Percentiles rank a stretch among this genome's conserved stretches.
Evolutionary conservation across 352 stramenopile species (phyloP).

Genomic region (Phytophthora palmivora): DNA sequence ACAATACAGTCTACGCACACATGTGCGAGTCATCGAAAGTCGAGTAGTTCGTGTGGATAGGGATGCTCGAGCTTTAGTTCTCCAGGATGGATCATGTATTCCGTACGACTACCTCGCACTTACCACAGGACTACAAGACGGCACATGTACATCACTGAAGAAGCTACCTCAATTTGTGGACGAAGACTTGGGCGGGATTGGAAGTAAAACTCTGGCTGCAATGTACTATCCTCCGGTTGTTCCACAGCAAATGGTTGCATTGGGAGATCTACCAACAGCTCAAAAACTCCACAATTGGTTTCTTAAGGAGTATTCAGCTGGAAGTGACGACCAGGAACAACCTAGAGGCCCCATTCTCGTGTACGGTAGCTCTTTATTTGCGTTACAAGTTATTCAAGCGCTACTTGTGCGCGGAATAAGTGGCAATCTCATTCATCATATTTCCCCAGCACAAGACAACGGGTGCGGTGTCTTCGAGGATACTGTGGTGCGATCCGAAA

Average conservation of each 20-base stretch:
- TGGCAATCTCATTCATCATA: constrained; percentile 56
- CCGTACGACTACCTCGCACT: constrained; percentile 89
- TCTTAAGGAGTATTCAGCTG: constrained; percentile 2
- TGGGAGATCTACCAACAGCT: constrained; percentile 36
- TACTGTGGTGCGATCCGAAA: constrained; percentile 55
- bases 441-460: constrained; percentile 53
- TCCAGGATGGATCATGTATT: constrained; percentile 83
- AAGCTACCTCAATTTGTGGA: constrained; percentile 48
- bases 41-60: constrained; percentile 79
- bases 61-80: constrained; percentile 65
- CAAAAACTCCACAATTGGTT: constrained; percentile 30
- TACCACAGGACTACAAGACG: constrained; percentile 76
- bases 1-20: constrained; percentile 67
- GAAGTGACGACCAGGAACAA: constrained; percentile 18
- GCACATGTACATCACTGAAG: constrained; percentile 52
- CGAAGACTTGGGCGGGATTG: constrained; percentile 33
- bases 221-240: constrained; percentile 33
- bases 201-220: constrained; percentile 13
- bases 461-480: constrained; percentile 65
- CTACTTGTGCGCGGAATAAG: constrained; percentile 51
- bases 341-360: constrained; percentile 49
- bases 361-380: constrained; percentile 70
- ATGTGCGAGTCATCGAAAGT: constrained; percentile 68
- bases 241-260: constrained; percentile 33
- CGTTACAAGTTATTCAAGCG: constrained; percentile 71